These are phyloP conservation scores for Leccinum incarnatum DNA, from an alignment of 768 basidiomycete species.

Conservation along the genomic window DNA sequence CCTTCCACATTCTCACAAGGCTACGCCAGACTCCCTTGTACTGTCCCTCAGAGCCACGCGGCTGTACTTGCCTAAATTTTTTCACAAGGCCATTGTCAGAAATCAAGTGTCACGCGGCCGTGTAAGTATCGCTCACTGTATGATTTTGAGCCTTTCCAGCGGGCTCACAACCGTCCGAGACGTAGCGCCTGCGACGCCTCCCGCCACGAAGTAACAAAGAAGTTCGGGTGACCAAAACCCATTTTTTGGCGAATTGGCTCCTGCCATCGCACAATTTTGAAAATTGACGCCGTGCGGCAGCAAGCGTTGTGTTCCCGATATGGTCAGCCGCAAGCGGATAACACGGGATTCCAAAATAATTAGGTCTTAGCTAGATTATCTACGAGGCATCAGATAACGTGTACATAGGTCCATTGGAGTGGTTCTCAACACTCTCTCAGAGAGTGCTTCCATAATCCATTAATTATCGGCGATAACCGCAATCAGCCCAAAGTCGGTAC, in stretches of 20 bases:
- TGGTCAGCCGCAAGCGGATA: background rate
- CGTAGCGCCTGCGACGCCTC: slow-evolving; percentile 57
- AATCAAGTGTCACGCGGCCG: background rate
- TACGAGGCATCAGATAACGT: background rate
- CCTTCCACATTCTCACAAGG: slow-evolving; percentile 81
- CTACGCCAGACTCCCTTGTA: slow-evolving; percentile 86
- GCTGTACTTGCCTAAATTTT: slow-evolving; percentile 81
- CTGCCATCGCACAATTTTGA: slow-evolving; percentile 20
- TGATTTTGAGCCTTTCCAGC: slow-evolving; percentile 92
- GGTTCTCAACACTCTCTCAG: background rate
- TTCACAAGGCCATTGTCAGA: slow-evolving; percentile 3
- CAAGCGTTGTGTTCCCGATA: background rate
- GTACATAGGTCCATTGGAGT: too few species aligned
- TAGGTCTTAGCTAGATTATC: background rate
- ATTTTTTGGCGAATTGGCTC: slow-evolving; percentile 24
- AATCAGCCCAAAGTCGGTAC: background rate
- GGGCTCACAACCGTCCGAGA: slow-evolving; percentile 92
- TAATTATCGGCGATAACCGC: background rate
- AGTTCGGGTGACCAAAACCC: slow-evolving; percentile 32
- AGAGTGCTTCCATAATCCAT: background rate
- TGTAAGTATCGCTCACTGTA: slow-evolving; percentile 61
- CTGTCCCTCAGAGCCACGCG: slow-evolving; percentile 53
- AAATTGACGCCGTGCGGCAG: slow-evolving; percentile 3
- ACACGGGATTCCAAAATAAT: slow-evolving; percentile 11
- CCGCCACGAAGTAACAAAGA: slow-evolving; percentile 52